Conservation (phyloP, 352 stramenopile species). For the Phytophthora aleatoria region DNA sequence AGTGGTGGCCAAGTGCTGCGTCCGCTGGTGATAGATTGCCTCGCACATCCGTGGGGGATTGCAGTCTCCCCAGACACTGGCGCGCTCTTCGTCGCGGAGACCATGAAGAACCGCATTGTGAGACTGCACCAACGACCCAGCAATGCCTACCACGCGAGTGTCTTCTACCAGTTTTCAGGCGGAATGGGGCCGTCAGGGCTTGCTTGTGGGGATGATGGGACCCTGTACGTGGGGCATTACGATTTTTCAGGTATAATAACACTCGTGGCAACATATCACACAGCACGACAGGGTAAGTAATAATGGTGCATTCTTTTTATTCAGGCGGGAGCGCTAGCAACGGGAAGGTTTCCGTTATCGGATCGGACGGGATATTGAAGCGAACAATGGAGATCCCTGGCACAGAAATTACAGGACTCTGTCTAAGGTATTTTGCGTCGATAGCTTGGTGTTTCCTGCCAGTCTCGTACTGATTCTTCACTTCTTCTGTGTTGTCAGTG, state of each 20-base stretch:
- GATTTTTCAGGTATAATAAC: conserved; percentile 70
- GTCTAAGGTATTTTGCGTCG: conserved; percentile 50
- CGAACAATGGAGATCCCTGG: conserved; percentile 63
- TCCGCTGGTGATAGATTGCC: conserved; percentile 68
- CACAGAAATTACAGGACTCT: conserved; percentile 78
- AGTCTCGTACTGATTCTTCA: conserved; percentile 6
- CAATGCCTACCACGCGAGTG: conserved; percentile 74
- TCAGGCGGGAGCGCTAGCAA: conserved; percentile 38
- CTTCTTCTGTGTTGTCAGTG: conserved; percentile 29
- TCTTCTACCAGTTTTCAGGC: conserved; percentile 86
- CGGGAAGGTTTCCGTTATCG: conserved; percentile 76
- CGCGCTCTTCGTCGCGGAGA: conserved; percentile 74
- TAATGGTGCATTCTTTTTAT: background rate
- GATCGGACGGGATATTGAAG: conserved; percentile 47
- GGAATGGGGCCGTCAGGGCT: conserved; percentile 80
- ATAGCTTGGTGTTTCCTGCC: background rate
- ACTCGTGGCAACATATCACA: too few species aligned
- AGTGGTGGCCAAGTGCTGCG: conserved; percentile 77
- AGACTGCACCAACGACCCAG: conserved; percentile 64
- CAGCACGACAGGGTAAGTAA: background rate
- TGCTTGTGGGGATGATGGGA: conserved; percentile 58
- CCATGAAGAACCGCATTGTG: conserved; percentile 82
- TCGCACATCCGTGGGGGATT: conserved; percentile 84
- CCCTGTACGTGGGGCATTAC: conserved; percentile 83
- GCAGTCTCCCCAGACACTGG: conserved; percentile 45